Evolutionary conservation across 108 stramenopile species (phyloP).

Genomic region (Cylindrotheca closterium): DNA sequence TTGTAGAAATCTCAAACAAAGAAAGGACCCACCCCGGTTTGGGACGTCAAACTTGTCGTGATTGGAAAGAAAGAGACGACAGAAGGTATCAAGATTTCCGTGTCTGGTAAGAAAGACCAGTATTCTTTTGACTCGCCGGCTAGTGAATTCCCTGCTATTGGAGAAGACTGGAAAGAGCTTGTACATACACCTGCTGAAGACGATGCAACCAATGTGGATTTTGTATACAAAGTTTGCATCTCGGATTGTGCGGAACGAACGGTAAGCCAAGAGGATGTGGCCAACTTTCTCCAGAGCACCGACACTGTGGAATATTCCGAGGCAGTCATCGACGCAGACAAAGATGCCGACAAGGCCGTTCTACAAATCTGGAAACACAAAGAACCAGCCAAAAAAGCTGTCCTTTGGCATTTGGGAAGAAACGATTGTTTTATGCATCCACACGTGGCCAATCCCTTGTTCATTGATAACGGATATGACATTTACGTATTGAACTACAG

Average conservation of each 20-base stretch:
- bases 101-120: neutral
- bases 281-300: neutral
- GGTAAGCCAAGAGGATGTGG: neutral
- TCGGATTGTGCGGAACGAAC: neutral
- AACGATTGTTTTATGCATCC: constrained; percentile 21
- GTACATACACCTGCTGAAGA: neutral
- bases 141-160: neutral
- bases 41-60: constrained; percentile 3
- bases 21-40: neutral
- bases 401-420: constrained; percentile 10
- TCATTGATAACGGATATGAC: constrained; percentile 5
- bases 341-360: neutral
- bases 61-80: neutral
- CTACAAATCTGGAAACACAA: constrained; percentile 4
- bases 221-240: neutral
- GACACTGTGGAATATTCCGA: neutral
- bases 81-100: neutral
- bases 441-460: constrained; percentile 9
- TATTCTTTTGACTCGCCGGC: neutral
- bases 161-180: neutral
- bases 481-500: constrained; percentile 10
- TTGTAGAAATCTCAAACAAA: neutral
- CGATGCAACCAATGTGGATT: neutral
- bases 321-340: neutral
- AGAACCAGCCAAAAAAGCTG: constrained; percentile 5